Evolutionary conservation across 176 grass and related monocot species (phyloP), one percentile per base, ranked within the genome.

Genomic region (Juncus inflexus): DNA sequence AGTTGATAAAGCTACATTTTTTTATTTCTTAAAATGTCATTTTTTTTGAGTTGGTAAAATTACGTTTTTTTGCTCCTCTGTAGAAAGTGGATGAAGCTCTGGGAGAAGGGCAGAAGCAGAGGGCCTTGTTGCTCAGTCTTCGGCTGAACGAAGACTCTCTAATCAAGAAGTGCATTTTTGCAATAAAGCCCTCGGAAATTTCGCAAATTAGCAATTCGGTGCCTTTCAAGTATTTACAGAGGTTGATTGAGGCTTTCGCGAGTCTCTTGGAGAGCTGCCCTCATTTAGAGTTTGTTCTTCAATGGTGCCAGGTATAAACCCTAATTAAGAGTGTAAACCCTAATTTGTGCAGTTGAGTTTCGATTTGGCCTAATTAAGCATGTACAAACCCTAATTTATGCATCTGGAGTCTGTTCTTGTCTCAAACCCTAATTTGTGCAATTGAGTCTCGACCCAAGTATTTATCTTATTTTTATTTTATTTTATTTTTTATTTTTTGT

Each of bases 51-150:
- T 28, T 76, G 50, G 64, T 19, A 52, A 5, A 47, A 52, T 65
- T 56, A 60, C 16, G 53, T n/a, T 38, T 15, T 64, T 38, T n/a
- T 61, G 63, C 64, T 9, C 83, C 35, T 58, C 7, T 86, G 40
- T 58, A 99, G 94, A 89, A 86, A 82, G 88, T 99, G 61, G 83
- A 99, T 42, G 94, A 86, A 66, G 94, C 88, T 84, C 82, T 89
- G 66, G 80, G 64, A 37, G 80, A 89, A 74, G 77, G 79, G 62
- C 81, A 99, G 55, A 73, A 79, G 3, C 88, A 99, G 64, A 99
- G 85, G 77, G 88, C 88, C 11, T 76, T 99, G 54, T 15, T 99
- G 68, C 83, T 99, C 50, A 84, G 88, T 51, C 94, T 99, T 67
- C 77, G 85, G 42, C 67, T 99, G 37, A 99, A 99, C 41, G 88